Percentiles rank a stretch among this genome's conserved stretches.
Evolutionary conservation across 495 filamentous ascomycete genomes (phyloP).

Genomic region (Xylaria telfairii): DNA sequence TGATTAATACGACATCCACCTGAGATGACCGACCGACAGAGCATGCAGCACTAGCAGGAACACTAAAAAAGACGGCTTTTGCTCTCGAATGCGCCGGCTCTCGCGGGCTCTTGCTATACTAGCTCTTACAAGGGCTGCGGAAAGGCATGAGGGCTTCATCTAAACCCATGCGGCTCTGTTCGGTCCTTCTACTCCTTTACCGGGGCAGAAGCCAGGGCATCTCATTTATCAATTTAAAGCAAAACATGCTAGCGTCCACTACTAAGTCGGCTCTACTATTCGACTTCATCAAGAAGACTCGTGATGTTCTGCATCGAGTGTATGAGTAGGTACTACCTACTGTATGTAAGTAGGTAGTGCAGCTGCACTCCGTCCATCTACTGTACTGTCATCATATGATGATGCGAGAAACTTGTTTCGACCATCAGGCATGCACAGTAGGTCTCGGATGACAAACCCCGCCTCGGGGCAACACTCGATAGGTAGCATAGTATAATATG

Average conservation of each 20-base stretch:
- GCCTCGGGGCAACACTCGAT: not conserved
- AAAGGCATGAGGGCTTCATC: not conserved
- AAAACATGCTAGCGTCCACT: slow-evolving; percentile 7
- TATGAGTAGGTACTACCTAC: not conserved
- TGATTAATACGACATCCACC: slow-evolving; percentile 2
- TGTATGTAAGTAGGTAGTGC: too few species aligned
- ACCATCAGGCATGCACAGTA: not conserved
- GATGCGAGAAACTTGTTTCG: slow-evolving; percentile 1
- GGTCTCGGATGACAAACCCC: too few species aligned
- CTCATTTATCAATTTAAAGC: slow-evolving; percentile 20
- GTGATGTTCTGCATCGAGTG: not conserved
- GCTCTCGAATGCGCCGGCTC: not conserved
- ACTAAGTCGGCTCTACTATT: not conserved
- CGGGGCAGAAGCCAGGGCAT: not conserved
- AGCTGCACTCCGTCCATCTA: not conserved
- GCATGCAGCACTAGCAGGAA: too few species aligned
- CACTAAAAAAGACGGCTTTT: not conserved
- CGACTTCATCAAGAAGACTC: not conserved
- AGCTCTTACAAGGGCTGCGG: not conserved
- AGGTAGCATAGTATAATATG: not conserved
- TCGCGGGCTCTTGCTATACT: not conserved
- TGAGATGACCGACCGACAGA: too few species aligned
- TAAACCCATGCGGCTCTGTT: slow-evolving; percentile 9
- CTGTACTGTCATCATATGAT: not conserved
- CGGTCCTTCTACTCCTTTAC: slow-evolving; percentile 1